Base-by-base conservation (phyloP, 257 asterid genomes). In the Linderniella brevidens region DNA sequence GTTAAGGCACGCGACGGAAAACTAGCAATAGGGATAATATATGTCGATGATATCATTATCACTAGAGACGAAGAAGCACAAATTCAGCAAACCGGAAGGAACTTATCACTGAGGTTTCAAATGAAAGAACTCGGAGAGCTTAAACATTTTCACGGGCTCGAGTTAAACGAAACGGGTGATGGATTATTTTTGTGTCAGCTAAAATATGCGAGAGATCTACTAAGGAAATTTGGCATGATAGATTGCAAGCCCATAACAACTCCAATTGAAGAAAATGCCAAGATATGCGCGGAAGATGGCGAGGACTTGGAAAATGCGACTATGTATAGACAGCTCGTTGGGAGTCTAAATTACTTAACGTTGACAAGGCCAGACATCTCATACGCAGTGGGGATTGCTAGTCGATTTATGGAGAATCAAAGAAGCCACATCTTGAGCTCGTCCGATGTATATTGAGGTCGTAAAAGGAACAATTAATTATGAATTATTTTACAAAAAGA, bases 381-480 rank as follows among this genome's bases (percentile, higher is more conserved):
- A 12, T 19, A 4, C 42, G 43, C 13, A 43, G 51, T 54, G 12
- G 43, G 43, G 4, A 11, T 54, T 17, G 18, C 19, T 20, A 56
- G 54, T 47, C 16, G 48, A 9, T 16, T 16, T 40, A 46, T 56
- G 54, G 53, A 56, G 40, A n/a, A n/a, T n/a, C 54, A 17, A 47
- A 56, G 40, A 56, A 46, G 40, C 12, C 54, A 19, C 54, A 56
- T 38, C 37, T 56, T 15, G 54, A 56, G 38, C 17, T 29, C 5
- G 40, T 48, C 17, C 14, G 48, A 19, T 17, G 10, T 19, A 56
- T 37, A 6, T 5, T 54, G 0, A 20, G 37, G 19, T 25, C 32
- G 35, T 13, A 16, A 54, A 54, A 16, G 14, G 41, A 8, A 53
- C 58, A 14, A 11, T 53, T 8, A 29, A 16, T 32, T 53, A 53